These are phyloP conservation scores for Veloboletus limbatus DNA, from an alignment of 1,284 basidiomycete genomes.

Conservation along the genomic window DNA sequence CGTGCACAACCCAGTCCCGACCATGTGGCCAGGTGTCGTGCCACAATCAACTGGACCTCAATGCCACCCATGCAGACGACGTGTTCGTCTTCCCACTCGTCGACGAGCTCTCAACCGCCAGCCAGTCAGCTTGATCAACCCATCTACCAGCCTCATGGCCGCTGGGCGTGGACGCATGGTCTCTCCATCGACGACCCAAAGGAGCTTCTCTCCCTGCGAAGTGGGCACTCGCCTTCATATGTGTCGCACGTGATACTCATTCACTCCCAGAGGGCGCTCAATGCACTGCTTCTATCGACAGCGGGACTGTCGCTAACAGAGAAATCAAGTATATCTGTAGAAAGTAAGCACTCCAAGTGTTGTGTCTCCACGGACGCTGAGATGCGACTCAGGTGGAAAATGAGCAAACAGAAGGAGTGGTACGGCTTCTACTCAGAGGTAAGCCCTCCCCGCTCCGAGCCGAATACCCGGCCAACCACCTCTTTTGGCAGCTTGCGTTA, in stretches of 20 bases:
- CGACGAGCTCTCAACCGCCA: conserved; percentile 2
- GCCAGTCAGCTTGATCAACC: conserved; percentile 20
- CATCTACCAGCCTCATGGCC: conserved; percentile 37
- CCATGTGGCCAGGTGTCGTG: conserved; percentile 27
- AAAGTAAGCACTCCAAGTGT: conserved; percentile 35
- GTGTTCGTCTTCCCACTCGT: background rate
- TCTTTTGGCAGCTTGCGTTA: conserved; percentile 31
- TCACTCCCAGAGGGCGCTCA: conserved; percentile 37
- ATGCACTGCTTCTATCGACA: conserved; percentile 42
- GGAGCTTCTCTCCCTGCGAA: conserved; percentile 27
- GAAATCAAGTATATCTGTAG: conserved; percentile 47
- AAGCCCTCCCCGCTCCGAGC: conserved; percentile 1
- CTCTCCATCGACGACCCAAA: conserved; percentile 31
- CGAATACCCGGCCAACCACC: conserved; percentile 2
- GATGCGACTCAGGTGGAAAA: conserved; percentile 37
- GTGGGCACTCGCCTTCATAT: conserved; percentile 14
- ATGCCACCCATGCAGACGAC: background rate
- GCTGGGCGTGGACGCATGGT: conserved; percentile 41
- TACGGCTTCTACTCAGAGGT: conserved; percentile 46
- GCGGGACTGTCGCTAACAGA: conserved; percentile 33
- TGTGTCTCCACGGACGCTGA: conserved; percentile 12
- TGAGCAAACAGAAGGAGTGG: conserved; percentile 34
- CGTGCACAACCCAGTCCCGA: conserved; percentile 18
- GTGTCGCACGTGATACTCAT: conserved; percentile 7
- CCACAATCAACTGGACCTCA: conserved; percentile 29